Percentiles rank a stretch among this genome's conserved stretches.
Evolutionary conservation across 805 yeast genomes (phyloP).

Genomic region (Starmerella roubikii): DNA sequence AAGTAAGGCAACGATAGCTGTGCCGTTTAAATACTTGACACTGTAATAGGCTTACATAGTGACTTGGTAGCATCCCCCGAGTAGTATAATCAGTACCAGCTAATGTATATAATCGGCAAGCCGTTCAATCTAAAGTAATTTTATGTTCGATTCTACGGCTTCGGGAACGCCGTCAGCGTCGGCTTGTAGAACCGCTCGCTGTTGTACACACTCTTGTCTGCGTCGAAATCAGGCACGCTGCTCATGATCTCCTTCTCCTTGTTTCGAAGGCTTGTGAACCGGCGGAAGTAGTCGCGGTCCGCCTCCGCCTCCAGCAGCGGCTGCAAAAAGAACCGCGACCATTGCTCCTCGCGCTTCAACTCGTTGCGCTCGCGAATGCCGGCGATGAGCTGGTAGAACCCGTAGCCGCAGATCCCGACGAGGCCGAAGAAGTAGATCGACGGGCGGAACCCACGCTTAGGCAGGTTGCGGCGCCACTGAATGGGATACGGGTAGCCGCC

Average conservation of each 20-base stretch:
- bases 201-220: conserved; percentile 35
- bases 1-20: conserved; percentile 2
- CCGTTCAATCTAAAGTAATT: no score
- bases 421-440: conserved; percentile 53
- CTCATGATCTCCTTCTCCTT: conserved; percentile 59
- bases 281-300: conserved; percentile 64
- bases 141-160: no score
- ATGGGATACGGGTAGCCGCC: conserved; percentile 68
- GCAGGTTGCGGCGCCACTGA: conserved; percentile 81
- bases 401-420: conserved; percentile 51
- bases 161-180: conserved; percentile 23
- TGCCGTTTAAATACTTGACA: no score
- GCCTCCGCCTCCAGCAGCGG: conserved; percentile 72
- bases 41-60: no score
- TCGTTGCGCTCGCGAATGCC: conserved; percentile 66
- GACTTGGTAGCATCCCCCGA: no score
- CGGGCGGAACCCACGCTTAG: conserved; percentile 75
- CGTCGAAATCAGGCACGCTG: conserved; percentile 50
- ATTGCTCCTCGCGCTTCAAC: conserved; percentile 56
- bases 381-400: conserved; percentile 50
- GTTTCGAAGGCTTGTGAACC: conserved; percentile 48
- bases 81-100: no score
- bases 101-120: no score
- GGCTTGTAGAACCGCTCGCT: conserved; percentile 33
- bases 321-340: conserved; percentile 60